A percentile compares a stretch with the other conserved stretches of the same genome.
Conservation (phyloP, 768 basidiomycete species). For the Tephrocybe sp. region DNA sequence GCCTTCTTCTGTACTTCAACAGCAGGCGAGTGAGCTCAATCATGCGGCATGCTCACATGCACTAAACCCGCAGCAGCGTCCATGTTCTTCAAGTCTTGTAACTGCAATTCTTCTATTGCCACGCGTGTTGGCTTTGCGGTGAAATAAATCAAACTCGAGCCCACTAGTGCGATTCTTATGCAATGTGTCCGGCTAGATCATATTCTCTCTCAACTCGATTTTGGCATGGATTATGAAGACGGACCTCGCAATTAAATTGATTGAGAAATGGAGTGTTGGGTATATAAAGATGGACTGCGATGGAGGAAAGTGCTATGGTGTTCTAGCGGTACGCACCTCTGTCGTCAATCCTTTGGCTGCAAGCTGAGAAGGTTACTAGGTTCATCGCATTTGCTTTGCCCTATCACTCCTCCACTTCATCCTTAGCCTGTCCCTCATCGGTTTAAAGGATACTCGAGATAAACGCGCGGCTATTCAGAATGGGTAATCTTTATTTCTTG, state of each 20-base stretch:
- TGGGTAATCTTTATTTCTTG: constrained; percentile 52
- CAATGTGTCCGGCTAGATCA: constrained; percentile 55
- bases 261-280: constrained; percentile 92
- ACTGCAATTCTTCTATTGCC: constrained; percentile 98
- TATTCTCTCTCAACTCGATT: constrained; percentile 94
- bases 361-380: constrained; percentile 36
- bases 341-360: not conserved
- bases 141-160: constrained; percentile 23
- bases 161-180: not conserved
- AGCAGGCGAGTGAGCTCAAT: constrained; percentile 52
- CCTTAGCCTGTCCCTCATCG: constrained; percentile 75
- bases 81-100: constrained; percentile 97
- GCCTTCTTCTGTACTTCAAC: constrained; percentile 88
- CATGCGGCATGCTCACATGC: not conserved
- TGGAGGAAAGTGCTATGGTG: constrained; percentile 92
- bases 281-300: constrained; percentile 98
- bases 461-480: constrained; percentile 97
- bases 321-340: constrained; percentile 72
- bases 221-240: constrained; percentile 97
- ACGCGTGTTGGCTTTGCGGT: constrained; percentile 95
- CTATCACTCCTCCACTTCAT: constrained; percentile 85
- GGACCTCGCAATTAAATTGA: constrained; percentile 76
- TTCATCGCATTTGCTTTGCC: constrained; percentile 97
- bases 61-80: constrained; percentile 54
- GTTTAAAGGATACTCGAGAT: constrained; percentile 85